Evolutionary conservation across 1,284 basidiomycete genomes (phyloP), one percentile per base, ranked within the genome.

Genomic region (Naganishia sp.): DNA sequence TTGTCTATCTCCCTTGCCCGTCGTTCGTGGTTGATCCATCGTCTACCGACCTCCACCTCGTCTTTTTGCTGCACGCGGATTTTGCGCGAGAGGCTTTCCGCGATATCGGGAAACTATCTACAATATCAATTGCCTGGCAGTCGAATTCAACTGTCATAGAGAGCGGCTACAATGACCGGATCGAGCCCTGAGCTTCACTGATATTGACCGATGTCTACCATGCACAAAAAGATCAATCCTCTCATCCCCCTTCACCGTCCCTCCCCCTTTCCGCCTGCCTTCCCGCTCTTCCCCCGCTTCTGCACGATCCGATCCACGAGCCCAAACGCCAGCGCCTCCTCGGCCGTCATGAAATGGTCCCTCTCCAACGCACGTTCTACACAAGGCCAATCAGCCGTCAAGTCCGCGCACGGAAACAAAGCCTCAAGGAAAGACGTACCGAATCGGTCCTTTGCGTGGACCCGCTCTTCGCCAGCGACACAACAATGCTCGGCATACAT

Each of bases 311-410:
- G 88, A 80, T 96, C 93, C 49, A 95, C 89, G 68, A 96, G 90
- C 33, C 93, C 92, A 79, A 95, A 95, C 52, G 87, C 84, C 71
- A 92, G 82, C 16, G 92, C 91, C 81, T 93, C 89, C 75, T 88
- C 85, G 5, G 92, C 90, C 59, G 90, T 94, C 88, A 96, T 89
- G 79, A 93, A 96, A 80, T 94, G 94, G 78, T 96, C 93, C 67
- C 93, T 85, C 80, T 96, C 93, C 68, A 96, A 81, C 43, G 92
- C 91, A 67, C 82, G 88, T 77, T 90, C 92, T 92, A 77, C 69
- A 42, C 68, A 45, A n/a, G 6, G 18, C 53, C 28, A 36, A 53
- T 63, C 46, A 52, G 15, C n/a, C 61, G 18, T 21, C 65, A 66
- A 75, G 63, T 71, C 57, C n/a, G 7, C 39, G 18, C 13, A 39